Base-by-base conservation (phyloP, 1,284 basidiomycete genomes). In the Microbotryum saponariae region DNA sequence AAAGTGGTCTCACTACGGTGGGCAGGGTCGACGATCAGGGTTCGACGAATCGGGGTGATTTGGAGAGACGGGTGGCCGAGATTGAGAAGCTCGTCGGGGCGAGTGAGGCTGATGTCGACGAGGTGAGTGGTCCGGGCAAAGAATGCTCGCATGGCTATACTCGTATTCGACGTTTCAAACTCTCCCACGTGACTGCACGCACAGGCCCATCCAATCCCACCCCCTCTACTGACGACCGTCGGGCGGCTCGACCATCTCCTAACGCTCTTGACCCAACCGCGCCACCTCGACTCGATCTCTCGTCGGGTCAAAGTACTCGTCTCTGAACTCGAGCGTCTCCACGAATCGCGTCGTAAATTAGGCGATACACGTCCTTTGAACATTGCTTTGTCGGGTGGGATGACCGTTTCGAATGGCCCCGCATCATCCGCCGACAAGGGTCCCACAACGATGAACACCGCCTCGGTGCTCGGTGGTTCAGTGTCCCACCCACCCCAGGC, bases 211-310 rank as follows among this genome's bases (percentile, higher is more conserved):
- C 66, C 73, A 2, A 78, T 91, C 14, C 85, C 89, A 0, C 80
- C 86, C 2, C 91, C 94, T 0, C 79, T 97, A 18, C 78, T 96
- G 1, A 85, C 88, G 0, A 83, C 91, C 50, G 79, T 97, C 49
- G 82, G 82, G 20, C 85, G 89, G 33, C 82, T 97, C 46, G 91
- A 90, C 72, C 84, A 85, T 31, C 89, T 92, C 75, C 79, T 97
- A 33, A 84, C 85, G 2, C 80, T 97, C 18, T 83, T 98, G 56
- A 90, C 92, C 0, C 92, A 97, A 78, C 94, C 96, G 0, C 85
- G 92, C 7, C 93, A 98, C 74, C 86, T 98, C 46, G 94, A 98
- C 75, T 88, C 91, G n/a, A 89, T 97, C 66, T 91, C 91, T 1
- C 84, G 93, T 20, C 85, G 94, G 9, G 84, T 97, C 68, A 98